Percentiles rank a stretch among this genome's conserved stretches.
phyloP scores from a whole-genome alignment of 2,329 filamentous ascomycete species.

The Didymella keratinophila region DNA sequence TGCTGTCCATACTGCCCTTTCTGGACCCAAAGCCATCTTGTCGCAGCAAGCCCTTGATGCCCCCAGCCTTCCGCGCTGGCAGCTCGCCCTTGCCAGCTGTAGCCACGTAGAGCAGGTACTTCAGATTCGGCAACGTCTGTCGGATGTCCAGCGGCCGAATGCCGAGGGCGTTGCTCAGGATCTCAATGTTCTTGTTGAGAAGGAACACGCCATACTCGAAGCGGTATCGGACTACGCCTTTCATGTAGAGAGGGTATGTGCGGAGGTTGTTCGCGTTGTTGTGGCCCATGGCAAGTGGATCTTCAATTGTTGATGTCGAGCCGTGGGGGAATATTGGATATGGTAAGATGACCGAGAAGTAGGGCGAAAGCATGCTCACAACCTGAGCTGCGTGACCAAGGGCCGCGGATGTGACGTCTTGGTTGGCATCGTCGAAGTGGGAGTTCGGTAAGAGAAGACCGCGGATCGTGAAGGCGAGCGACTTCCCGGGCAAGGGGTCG shows the following conservation, averaged over 20 bases:
- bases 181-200: constrained; percentile 94
- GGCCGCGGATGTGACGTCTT: constrained; percentile 79
- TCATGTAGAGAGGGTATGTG: constrained; percentile 79
- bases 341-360: constrained; percentile 78
- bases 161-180: constrained; percentile 68
- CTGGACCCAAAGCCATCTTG: constrained; percentile 36
- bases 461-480: constrained; percentile 85
- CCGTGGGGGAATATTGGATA: constrained; percentile 79
- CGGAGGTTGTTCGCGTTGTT: constrained; percentile 45
- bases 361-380: constrained; percentile 78
- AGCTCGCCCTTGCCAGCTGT: constrained; percentile 76
- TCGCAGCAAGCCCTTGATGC: constrained; percentile 45
- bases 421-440: constrained; percentile 73
- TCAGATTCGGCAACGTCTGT: constrained; percentile 90
- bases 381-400: constrained; percentile 82
- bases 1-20: constrained; percentile 47
- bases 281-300: constrained; percentile 67
- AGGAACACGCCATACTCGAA: constrained; percentile 97
- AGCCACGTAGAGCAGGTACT: constrained; percentile 89
- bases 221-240: constrained; percentile 76
- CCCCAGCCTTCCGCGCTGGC: constrained; percentile 53
- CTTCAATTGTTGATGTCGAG: constrained; percentile 77
- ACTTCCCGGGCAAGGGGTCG: constrained; percentile 66
- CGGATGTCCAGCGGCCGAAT: constrained; percentile 87
- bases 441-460: constrained; percentile 82